These are phyloP conservation scores for Diaporthe sp. DNA, from an alignment of 2,329 filamentous ascomycete species.

Conservation along the genomic window DNA sequence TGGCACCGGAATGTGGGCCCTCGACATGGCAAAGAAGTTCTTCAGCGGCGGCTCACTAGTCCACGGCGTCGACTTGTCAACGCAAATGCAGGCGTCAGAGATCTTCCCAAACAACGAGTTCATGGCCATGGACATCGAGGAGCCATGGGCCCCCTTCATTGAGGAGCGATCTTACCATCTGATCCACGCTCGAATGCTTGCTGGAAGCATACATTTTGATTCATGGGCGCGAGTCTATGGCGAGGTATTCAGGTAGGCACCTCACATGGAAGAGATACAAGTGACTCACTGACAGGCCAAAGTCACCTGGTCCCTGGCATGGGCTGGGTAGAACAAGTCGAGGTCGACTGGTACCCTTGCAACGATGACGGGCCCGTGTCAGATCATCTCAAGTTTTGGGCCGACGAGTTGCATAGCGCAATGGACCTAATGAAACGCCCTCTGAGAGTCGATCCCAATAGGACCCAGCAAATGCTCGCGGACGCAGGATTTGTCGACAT, in stretches of 20 bases:
- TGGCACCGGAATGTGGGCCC: conserved; percentile 92
- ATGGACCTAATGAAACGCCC: conserved; percentile 75
- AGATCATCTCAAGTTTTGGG: conserved; percentile 72
- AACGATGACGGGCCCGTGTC: conserved; percentile 76
- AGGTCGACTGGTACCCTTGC: conserved; percentile 85
- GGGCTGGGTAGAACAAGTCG: conserved; percentile 87
- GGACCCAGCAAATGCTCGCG: conserved; percentile 71
- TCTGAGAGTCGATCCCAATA: conserved; percentile 68
- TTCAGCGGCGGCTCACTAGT: conserved; percentile 14
- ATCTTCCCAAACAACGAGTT: conserved; percentile 79
- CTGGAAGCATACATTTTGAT: conserved; percentile 74
- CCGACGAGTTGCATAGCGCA: conserved; percentile 74
- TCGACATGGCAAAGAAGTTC: conserved; percentile 81
- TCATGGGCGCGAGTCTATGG: conserved; percentile 82
- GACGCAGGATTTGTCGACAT: conserved; percentile 85
- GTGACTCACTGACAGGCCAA: conserved; percentile 41
- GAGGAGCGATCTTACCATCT: conserved; percentile 77
- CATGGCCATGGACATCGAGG: conserved; percentile 81
- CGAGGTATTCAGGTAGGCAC: conserved; percentile 73
- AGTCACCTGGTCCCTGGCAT: conserved; percentile 82
- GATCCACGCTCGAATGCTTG: conserved; percentile 84
- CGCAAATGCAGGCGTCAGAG: conserved; percentile 34
- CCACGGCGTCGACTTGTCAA: conserved; percentile 32
- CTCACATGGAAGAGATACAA: background rate
- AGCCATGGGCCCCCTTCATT: conserved; percentile 69